Evolutionary conservation across 352 stramenopile genomes (phyloP).

Genomic region (Elongisporangium undulatum): DNA sequence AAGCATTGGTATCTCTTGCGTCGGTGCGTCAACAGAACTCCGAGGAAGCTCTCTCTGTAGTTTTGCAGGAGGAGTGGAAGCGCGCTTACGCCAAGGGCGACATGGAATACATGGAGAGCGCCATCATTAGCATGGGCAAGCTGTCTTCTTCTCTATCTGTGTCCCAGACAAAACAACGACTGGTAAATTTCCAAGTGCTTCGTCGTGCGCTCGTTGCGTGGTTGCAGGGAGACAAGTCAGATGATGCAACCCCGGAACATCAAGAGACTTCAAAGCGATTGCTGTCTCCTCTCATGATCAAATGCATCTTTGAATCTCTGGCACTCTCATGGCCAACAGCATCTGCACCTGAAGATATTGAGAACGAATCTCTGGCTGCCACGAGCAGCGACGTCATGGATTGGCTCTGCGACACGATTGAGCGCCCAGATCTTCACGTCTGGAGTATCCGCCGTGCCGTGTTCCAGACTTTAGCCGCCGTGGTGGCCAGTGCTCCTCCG

Average conservation of each 20-base stretch:
- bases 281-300: conserved; percentile 62
- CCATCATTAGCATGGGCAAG: conserved; percentile 41
- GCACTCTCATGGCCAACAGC: conserved; percentile 34
- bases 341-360: background rate
- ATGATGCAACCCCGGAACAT: conserved; percentile 3
- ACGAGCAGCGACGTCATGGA: conserved; percentile 24
- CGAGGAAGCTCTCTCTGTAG: conserved; percentile 19
- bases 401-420: conserved; percentile 47
- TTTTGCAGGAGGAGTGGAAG: conserved; percentile 57
- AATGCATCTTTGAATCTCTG: conserved; percentile 70
- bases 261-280: conserved; percentile 1
- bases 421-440: conserved; percentile 32
- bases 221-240: conserved; percentile 14
- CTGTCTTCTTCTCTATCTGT: conserved; percentile 32
- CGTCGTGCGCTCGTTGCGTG: conserved; percentile 28
- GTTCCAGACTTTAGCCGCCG: conserved; percentile 30
- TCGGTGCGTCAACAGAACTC: conserved; percentile 16
- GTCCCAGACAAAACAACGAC: conserved; percentile 19
- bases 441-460: conserved; percentile 69
- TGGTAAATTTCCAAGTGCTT: conserved; percentile 29
- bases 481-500: conserved; percentile 26
- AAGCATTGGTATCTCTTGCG: conserved; percentile 58
- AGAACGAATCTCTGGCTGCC: background rate
- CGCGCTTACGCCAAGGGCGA: conserved; percentile 62
- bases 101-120: conserved; percentile 67